These are phyloP conservation scores for Alternaria triticina DNA, from an alignment of 2,329 filamentous ascomycete genomes.

Conservation along the genomic window DNA sequence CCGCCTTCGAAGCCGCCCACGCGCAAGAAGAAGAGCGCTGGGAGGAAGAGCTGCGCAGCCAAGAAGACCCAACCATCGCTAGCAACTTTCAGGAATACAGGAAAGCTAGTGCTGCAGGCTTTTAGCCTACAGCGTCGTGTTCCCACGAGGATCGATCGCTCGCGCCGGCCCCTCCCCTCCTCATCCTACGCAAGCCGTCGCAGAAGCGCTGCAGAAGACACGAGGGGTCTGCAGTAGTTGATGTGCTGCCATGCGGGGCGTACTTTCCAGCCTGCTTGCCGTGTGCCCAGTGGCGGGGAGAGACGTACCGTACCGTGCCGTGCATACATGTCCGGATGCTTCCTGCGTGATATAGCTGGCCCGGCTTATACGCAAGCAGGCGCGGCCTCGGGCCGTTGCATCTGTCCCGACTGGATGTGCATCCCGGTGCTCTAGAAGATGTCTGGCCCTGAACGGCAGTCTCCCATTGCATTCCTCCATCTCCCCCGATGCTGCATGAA, in stretches of 20 bases:
- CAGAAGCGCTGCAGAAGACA: not conserved
- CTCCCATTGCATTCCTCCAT: not conserved
- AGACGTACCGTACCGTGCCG: not conserved
- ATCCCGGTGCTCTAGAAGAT: not conserved
- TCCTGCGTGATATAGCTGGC: slow-evolving; percentile 1
- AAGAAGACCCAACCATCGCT: slow-evolving; percentile 31
- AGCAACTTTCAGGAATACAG: slow-evolving; percentile 56
- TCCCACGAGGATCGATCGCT: not conserved
- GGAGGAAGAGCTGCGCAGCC: slow-evolving; percentile 48
- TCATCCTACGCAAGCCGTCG: not conserved
- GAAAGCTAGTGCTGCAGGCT: slow-evolving; percentile 45
- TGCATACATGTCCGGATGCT: not conserved
- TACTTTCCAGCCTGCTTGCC: not conserved
- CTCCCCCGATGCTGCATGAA: not conserved
- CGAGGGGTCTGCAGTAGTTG: not conserved
- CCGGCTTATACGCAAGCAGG: not conserved
- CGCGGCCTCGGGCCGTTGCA: slow-evolving; percentile 25
- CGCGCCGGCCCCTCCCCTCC: not conserved
- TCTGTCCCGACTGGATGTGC: not conserved
- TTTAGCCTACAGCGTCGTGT: slow-evolving; percentile 21
- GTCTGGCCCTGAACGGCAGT: not conserved
- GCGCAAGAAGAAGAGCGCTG: slow-evolving; percentile 55
- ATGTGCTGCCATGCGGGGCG: not conserved
- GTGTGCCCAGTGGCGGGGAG: not conserved
- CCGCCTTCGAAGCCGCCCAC: slow-evolving; percentile 49